Evolutionary conservation across 495 filamentous ascomycete species (phyloP), one percentile per base, ranked within the genome.

Genomic region (Thermochaetoides thermophila): DNA sequence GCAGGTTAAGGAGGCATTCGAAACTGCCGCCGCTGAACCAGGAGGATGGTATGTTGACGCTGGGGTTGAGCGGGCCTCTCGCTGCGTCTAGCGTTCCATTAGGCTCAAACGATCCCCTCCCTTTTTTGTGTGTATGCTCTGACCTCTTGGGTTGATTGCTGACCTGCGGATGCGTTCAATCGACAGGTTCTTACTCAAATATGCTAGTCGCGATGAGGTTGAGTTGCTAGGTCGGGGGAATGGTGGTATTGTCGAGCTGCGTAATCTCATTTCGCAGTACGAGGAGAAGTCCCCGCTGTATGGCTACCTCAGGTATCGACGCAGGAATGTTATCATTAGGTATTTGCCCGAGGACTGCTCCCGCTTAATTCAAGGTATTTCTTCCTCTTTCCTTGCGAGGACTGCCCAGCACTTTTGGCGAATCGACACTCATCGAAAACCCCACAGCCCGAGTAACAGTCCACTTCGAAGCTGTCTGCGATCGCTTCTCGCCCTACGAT

Each of bases 281-380:
- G 69, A 77, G 23, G 84, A 95, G 37, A 68, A 66, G 27, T 87
- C 83, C 29, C 89, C 91, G 8, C 61, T 97, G 16, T 97, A 86
- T 49, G 91, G 89, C 23, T 89, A 94, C 40, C 59, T 97, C 33
- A 72, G 81, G 35, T 96, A 95, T 49, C 71, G 89, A 16, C 74
- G 86, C 44, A 72, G 84, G 45, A 95, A 85, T 59, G 79, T 96
- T 33, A 60, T 97, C 27, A 69, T 97, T 46, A 93, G 86, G 52
- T 94, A 85, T 49, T 63, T 93, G 32, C 91, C 91, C 2, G 81
- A 93, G 42, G 83, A 78, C 21, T 78, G 85, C 31, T 95, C 87
- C 32, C 71, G 89, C 38, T 64, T 97, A 32, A 57, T 97, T 16
- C 80, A 89, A 79, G 89, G 89, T 94, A 57, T 44, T 69, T 43